Percentiles rank a stretch among this genome's conserved stretches.
Evolutionary conservation across 2,329 filamentous ascomycete genomes (phyloP).

Genomic region (Aspergillus flavus): DNA sequence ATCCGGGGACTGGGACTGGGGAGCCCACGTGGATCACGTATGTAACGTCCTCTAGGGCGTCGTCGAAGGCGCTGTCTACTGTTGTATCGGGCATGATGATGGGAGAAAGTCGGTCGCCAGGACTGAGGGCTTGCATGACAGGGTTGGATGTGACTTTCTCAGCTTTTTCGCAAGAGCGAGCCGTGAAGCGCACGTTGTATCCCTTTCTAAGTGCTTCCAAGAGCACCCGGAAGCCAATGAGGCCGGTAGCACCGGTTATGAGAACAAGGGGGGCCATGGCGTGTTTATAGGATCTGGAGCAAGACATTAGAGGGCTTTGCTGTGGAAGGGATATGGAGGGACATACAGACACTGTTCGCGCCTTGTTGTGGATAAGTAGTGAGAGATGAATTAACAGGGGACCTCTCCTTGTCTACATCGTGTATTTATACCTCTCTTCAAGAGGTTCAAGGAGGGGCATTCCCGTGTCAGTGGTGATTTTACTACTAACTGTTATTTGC

Average conservation of each 20-base stretch:
- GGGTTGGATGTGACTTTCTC: not conserved
- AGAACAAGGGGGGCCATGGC: not conserved
- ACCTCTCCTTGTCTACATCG: too few species aligned
- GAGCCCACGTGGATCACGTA: not conserved
- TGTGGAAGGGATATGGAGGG: too few species aligned
- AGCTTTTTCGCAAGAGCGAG: not conserved
- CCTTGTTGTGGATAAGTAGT: not conserved
- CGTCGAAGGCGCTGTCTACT: not conserved
- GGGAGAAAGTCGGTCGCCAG: not conserved
- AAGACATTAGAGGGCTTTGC: not conserved
- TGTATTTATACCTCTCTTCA: too few species aligned
- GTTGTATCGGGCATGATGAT: not conserved
- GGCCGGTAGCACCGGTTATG: not conserved
- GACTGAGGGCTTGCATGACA: not conserved
- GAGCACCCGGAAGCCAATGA: not conserved
- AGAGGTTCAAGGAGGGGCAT: too few species aligned
- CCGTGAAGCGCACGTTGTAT: not conserved
- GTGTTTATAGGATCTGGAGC: not conserved
- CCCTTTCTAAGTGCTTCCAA: not conserved
- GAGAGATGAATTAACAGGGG: not conserved
- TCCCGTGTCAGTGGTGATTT: too few species aligned
- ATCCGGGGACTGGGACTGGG: constrained; percentile 4
- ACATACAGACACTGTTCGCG: too few species aligned
- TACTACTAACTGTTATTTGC: too few species aligned
- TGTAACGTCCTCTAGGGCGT: not conserved